Conservation (phyloP, 148 eudicot genomes). For the Fagopyrum esculentum region DNA sequence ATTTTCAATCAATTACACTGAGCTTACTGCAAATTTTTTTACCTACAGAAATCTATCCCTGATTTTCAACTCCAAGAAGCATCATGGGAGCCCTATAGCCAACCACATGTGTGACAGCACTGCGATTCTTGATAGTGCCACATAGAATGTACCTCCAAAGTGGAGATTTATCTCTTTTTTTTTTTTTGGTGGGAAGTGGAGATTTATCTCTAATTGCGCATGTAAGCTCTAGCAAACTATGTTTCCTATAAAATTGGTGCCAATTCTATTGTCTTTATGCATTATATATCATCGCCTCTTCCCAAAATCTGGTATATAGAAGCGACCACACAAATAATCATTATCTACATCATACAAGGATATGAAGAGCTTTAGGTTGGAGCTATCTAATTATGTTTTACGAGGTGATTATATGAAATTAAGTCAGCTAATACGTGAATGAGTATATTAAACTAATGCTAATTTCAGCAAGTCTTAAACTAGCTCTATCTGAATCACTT, state of each 20-base stretch:
- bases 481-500: not conserved
- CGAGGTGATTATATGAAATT: too few relatives aligned
- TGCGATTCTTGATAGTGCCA: not conserved
- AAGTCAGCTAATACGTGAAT: not conserved
- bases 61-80: conserved; percentile 1
- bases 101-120: not conserved
- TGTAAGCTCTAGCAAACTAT: conserved; percentile 8
- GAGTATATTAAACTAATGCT: not conserved
- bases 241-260: not conserved
- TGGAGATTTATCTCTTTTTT: conserved; percentile 5
- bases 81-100: conserved; percentile 7
- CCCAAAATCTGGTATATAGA: not conserved
- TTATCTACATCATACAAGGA: not conserved
- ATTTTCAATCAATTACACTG: not conserved
- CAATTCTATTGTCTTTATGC: not conserved
- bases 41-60: not conserved
- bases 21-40: not conserved
- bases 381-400: not conserved
- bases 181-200: too few relatives aligned
- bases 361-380: not conserved
- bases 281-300: not conserved
- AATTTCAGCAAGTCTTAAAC: not conserved
- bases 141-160: not conserved
- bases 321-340: not conserved
- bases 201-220: conserved; percentile 6